phyloP scores from a whole-genome alignment of 2,329 filamentous ascomycete species.

The Emmonsiellopsis sp. region DNA sequence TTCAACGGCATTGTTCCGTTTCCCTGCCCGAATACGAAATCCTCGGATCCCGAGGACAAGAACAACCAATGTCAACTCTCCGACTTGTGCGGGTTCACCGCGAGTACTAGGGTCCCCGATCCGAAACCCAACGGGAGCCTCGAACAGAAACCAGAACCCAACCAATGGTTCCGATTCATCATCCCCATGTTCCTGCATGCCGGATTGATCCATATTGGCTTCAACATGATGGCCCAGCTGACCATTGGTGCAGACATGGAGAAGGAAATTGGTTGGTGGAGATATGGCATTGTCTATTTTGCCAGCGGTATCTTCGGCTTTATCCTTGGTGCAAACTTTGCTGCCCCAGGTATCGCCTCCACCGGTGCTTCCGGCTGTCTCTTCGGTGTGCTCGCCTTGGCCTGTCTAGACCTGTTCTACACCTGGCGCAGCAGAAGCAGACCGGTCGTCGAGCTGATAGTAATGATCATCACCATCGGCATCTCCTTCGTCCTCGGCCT shows the following conservation, averaged over 20 bases:
- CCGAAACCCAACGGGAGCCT: conserved; percentile 42
- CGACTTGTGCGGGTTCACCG: conserved; percentile 67
- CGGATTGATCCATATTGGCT: conserved; percentile 86
- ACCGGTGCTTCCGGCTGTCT: conserved; percentile 83
- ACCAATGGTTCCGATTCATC: conserved; percentile 98
- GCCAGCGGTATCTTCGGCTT: conserved; percentile 91
- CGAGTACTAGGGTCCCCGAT: conserved; percentile 55
- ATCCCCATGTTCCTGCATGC: conserved; percentile 91
- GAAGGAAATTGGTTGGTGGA: conserved; percentile 72
- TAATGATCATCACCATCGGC: conserved; percentile 73
- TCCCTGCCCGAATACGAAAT: conserved; percentile 74
- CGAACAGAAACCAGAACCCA: conserved; percentile 55
- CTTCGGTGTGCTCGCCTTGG: conserved; percentile 85
- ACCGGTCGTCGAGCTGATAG: conserved; percentile 75
- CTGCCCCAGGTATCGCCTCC: conserved; percentile 68
- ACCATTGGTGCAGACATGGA: conserved; percentile 91
- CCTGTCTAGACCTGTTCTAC: conserved; percentile 81
- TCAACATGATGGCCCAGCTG: conserved; percentile 87
- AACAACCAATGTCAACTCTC: conserved; percentile 61
- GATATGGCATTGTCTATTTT: conserved; percentile 85
- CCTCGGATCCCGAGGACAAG: conserved; percentile 38
- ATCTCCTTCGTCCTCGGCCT: conserved; percentile 90
- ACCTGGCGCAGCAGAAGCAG: conserved; percentile 73
- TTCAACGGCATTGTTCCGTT: conserved; percentile 38
- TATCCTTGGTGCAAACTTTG: conserved; percentile 88